These are phyloP conservation scores for Fusarium humuli DNA, from an alignment of 2,329 filamentous ascomycete species.

Conservation along the genomic window DNA sequence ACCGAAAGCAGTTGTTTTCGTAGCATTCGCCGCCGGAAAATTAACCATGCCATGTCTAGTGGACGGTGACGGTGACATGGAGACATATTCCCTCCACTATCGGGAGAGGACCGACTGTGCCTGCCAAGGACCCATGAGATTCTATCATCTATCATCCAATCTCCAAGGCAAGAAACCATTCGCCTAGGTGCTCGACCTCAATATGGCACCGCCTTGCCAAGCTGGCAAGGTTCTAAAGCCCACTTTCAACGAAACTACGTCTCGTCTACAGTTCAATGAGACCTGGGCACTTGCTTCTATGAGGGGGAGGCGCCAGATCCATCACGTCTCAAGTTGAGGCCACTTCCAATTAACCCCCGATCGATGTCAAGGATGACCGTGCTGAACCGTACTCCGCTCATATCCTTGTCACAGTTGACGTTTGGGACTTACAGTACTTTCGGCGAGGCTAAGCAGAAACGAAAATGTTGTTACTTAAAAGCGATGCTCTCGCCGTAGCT, in stretches of 20 bases:
- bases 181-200: conserved; percentile 25
- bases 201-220: conserved; percentile 28
- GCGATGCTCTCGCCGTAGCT: conserved; percentile 31
- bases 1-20: conserved; percentile 17
- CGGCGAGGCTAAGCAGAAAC: conserved; percentile 4
- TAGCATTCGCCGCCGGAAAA: conserved; percentile 25
- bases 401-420: conserved; percentile 25
- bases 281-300: conserved; percentile 19
- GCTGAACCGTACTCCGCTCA: conserved; percentile 12
- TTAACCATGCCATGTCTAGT: conserved; percentile 19
- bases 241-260: conserved; percentile 29
- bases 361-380: conserved; percentile 39
- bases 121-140: conserved; percentile 24
- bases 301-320: conserved; percentile 32
- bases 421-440: conserved; percentile 23
- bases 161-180: conserved; percentile 8
- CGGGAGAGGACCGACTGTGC: conserved; percentile 22
- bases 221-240: conserved; percentile 5
- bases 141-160: conserved; percentile 18
- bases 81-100: conserved; percentile 33
- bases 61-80: conserved; percentile 9
- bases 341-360: conserved; percentile 43
- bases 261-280: conserved; percentile 37
- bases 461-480: conserved; percentile 24
- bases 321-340: conserved; percentile 47